Evolutionary conservation across 352 stramenopile species (phyloP).

Genomic region (Aphanomyces stellatus): DNA sequence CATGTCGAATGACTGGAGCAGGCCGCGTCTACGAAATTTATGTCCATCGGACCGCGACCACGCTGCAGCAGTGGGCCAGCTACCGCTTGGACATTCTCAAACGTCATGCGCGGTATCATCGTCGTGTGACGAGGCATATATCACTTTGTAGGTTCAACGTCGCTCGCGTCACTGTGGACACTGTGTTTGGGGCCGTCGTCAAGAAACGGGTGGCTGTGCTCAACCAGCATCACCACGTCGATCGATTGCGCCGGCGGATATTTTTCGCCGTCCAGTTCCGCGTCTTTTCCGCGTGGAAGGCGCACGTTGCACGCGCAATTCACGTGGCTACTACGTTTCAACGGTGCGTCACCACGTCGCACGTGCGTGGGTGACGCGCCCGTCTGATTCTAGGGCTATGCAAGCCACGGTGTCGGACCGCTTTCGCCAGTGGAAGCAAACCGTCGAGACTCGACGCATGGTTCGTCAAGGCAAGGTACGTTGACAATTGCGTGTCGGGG

Average conservation of each 20-base stretch:
- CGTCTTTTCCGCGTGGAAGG: constrained; percentile 5
- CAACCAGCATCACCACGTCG: neutral
- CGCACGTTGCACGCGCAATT: neutral
- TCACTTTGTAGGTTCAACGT: constrained; percentile 13
- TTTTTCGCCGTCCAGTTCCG: neutral
- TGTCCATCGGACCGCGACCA: constrained; percentile 20
- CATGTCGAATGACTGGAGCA: neutral
- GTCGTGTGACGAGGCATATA: too few species aligned
- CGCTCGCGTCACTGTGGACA: neutral
- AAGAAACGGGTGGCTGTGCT: neutral
- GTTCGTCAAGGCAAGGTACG: constrained; percentile 17
- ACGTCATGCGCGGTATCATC: constrained; percentile 13
- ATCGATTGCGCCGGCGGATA: neutral
- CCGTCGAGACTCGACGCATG: neutral
- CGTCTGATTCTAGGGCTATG: neutral
- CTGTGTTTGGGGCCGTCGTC: neutral
- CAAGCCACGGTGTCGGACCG: neutral
- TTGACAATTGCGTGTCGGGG: neutral
- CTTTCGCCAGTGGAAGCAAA: constrained; percentile 7
- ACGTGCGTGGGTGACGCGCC: too few species aligned
- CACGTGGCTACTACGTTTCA: neutral
- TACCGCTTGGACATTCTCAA: constrained; percentile 19
- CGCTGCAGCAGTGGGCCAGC: constrained; percentile 22
- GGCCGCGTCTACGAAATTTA: constrained; percentile 24
- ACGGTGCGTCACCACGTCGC: too few species aligned